These are phyloP conservation scores for Pholiota adiposa DNA, from an alignment of 1,284 basidiomycete species.

Conservation along the genomic window DNA sequence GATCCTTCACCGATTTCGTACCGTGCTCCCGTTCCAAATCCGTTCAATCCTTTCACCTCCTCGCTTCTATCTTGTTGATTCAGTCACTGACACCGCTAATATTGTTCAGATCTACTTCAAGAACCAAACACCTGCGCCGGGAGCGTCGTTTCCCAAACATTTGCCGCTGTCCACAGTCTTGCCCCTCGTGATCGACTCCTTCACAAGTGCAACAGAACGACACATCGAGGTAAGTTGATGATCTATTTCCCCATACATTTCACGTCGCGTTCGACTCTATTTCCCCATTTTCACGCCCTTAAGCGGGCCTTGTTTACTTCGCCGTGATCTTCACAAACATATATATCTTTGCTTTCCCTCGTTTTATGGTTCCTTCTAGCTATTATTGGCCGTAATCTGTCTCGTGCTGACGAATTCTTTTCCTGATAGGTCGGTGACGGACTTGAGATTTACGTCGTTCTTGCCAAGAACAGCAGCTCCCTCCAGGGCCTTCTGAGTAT, in stretches of 20 bases:
- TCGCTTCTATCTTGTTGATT: slow-evolving; percentile 13
- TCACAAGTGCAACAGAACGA: slow-evolving; percentile 92
- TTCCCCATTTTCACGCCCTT: slow-evolving; percentile 9
- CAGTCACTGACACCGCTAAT: slow-evolving; percentile 26
- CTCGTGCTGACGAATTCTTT: slow-evolving; percentile 21
- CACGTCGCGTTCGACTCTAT: slow-evolving; percentile 7
- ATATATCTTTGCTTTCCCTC: slow-evolving; percentile 14
- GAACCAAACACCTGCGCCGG: slow-evolving; percentile 79
- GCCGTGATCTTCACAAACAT: not conserved
- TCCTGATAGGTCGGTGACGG: slow-evolving; percentile 83
- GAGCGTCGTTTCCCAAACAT: slow-evolving; percentile 76
- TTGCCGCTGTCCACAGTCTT: slow-evolving; percentile 82
- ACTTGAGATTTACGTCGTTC: slow-evolving; percentile 87
- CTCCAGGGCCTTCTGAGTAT: slow-evolving; percentile 64
- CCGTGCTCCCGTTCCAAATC: slow-evolving; percentile 26
- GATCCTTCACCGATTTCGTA: slow-evolving; percentile 52
- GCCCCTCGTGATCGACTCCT: slow-evolving; percentile 89
- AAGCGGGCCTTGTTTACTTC: not conserved
- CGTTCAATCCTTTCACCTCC: slow-evolving; percentile 2
- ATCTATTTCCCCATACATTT: slow-evolving; percentile 12
- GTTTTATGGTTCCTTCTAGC: not conserved
- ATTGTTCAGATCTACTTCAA: slow-evolving; percentile 88
- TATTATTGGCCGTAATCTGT: slow-evolving; percentile 15
- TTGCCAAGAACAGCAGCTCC: slow-evolving; percentile 65
- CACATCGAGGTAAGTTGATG: slow-evolving; percentile 82